Evolutionary conservation across 805 yeast species (phyloP).

Genomic region (Teunomyces kruisii): DNA sequence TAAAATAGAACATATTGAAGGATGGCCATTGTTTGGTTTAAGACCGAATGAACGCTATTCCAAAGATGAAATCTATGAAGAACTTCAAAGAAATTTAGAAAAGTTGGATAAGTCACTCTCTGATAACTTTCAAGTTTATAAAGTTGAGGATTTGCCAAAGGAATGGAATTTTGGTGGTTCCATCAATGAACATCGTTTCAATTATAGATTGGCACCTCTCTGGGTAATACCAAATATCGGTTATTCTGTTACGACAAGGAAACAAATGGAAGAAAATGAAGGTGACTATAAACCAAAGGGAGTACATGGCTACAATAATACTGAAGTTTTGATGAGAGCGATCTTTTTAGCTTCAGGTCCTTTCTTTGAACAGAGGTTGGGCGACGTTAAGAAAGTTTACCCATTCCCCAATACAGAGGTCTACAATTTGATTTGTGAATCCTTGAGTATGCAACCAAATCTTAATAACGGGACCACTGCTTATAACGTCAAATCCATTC

Average conservation of each 20-base stretch:
- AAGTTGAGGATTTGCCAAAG: conserved; percentile 52
- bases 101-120: conserved; percentile 13
- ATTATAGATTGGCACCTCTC: conserved; percentile 73
- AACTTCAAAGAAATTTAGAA: conserved; percentile 34
- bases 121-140: conserved; percentile 46
- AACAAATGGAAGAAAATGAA: conserved; percentile 49
- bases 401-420: conserved; percentile 77
- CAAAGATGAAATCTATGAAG: conserved; percentile 47
- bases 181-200: conserved; percentile 34
- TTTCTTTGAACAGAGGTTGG: conserved; percentile 49
- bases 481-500: conserved; percentile 8
- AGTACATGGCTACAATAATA: conserved; percentile 81
- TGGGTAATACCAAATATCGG: conserved; percentile 87
- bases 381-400: conserved; percentile 32
- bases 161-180: conserved; percentile 58
- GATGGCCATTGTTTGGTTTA: conserved; percentile 85
- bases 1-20: conserved; percentile 64
- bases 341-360: conserved; percentile 82
- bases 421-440: conserved; percentile 72
- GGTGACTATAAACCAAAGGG: conserved; percentile 64
- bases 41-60: conserved; percentile 49
- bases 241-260: conserved; percentile 65
- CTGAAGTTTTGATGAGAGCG: conserved; percentile 79
- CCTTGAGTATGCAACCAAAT: conserved; percentile 50
- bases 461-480: conserved; percentile 56